A percentile compares a stretch with the other conserved stretches of the same genome.
These are phyloP conservation scores for Hypoxylon sp. DNA, from an alignment of 2,329 filamentous ascomycete species.

Conservation along the genomic window DNA sequence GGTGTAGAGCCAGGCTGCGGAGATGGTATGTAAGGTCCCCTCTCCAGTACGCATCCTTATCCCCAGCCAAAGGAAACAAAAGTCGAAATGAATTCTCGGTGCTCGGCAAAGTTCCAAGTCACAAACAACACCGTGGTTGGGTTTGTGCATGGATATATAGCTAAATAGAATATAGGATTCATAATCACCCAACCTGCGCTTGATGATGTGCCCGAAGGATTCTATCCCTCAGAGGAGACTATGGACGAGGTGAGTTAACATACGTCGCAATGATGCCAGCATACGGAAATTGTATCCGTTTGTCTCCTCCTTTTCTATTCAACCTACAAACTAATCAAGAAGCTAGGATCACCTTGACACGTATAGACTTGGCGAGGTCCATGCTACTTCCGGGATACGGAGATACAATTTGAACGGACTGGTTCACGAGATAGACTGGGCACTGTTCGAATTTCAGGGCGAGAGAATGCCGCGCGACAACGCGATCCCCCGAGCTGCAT, in stretches of 20 bases:
- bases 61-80: constrained; percentile 13
- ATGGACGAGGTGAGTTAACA: constrained; percentile 66
- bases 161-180: constrained; percentile 60
- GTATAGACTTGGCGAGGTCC: constrained; percentile 83
- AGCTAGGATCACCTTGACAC: constrained; percentile 79
- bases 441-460: constrained; percentile 82
- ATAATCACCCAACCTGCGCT: constrained; percentile 91
- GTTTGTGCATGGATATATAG: not conserved
- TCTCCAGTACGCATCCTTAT: constrained; percentile 17
- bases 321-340: constrained; percentile 60
- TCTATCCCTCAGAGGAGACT: constrained; percentile 78
- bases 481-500: constrained; percentile 64
- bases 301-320: not conserved
- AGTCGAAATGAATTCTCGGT: constrained; percentile 1
- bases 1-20: constrained; percentile 81
- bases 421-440: constrained; percentile 95
- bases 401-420: constrained; percentile 77
- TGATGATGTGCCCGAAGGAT: constrained; percentile 85
- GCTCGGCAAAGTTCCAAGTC: not conserved
- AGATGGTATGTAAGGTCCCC: constrained; percentile 59
- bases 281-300: not conserved
- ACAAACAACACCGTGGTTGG: not conserved
- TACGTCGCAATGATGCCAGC: not conserved
- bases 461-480: constrained; percentile 79
- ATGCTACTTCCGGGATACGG: constrained; percentile 90